Percentiles rank a stretch among this genome's conserved stretches.
Conservation (phyloP, 345 rosid species). For the Camelina hispida region DNA sequence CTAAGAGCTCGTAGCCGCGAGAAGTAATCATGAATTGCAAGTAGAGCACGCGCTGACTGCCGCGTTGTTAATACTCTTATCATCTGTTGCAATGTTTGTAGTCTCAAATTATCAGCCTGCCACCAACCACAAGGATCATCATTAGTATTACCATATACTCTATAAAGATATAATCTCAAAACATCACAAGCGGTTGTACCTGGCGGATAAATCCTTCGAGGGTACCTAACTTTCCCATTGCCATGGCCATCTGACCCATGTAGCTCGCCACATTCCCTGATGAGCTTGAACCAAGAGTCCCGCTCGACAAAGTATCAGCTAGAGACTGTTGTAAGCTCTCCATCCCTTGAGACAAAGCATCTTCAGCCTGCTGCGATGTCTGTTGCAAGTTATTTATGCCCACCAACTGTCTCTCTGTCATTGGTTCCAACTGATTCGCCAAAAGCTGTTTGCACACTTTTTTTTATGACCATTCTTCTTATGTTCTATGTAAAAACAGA, state of each 20-base stretch:
- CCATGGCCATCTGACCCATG: slow-evolving; percentile 99
- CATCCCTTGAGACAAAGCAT: slow-evolving; percentile 99
- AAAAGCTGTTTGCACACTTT: slow-evolving; percentile 67
- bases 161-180: slow-evolving; percentile 18
- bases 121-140: slow-evolving; percentile 15
- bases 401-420: slow-evolving; percentile 87
- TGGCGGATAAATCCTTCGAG: slow-evolving; percentile 96
- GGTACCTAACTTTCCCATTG: slow-evolving; percentile 99
- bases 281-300: slow-evolving; percentile 84
- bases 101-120: slow-evolving; percentile 97
- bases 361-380: slow-evolving; percentile 98
- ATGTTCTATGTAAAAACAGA: neutral
- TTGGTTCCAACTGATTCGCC: slow-evolving; percentile 86
- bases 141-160: neutral
- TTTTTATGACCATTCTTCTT: neutral
- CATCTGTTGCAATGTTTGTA: slow-evolving; percentile 95
- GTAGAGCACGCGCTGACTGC: slow-evolving; percentile 93
- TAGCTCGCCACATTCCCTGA: slow-evolving; percentile 91
- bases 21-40: slow-evolving; percentile 90
- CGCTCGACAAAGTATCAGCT: slow-evolving; percentile 88
- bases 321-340: slow-evolving; percentile 95
- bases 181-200: slow-evolving; percentile 51
- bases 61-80: slow-evolving; percentile 84
- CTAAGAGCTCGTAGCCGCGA: slow-evolving; percentile 93
- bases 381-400: slow-evolving; percentile 89